A percentile compares a stretch with the other conserved stretches of the same genome.
Conservation (phyloP, 371 early-diverging fungal species). For the Syncephalastrum racemosum region DNA sequence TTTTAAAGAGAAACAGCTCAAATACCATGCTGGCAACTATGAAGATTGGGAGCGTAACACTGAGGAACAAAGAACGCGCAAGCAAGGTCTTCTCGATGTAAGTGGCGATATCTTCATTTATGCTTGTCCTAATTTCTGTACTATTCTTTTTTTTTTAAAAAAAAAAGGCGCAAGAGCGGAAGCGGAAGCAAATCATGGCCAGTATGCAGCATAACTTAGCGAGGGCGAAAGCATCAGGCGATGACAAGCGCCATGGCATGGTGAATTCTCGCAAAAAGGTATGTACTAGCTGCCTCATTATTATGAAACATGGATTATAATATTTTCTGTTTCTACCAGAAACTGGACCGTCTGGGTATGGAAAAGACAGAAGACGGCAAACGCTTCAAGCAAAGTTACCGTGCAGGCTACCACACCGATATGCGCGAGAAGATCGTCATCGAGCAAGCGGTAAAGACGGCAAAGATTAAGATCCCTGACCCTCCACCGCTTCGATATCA, state of each 20-base stretch:
- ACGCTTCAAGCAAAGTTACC: constrained; percentile 66
- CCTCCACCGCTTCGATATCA: constrained; percentile 60
- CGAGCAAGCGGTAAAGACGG: constrained; percentile 54
- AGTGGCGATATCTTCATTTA: constrained; percentile 2
- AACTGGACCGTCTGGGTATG: constrained; percentile 63
- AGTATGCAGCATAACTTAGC: constrained; percentile 66
- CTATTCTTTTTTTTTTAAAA: not conserved
- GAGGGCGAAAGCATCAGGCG: constrained; percentile 69
- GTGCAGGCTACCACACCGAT: constrained; percentile 53
- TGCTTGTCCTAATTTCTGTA: too few species aligned
- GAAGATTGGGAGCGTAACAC: constrained; percentile 65
- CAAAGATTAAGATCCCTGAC: constrained; percentile 54
- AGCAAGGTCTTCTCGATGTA: constrained; percentile 49
- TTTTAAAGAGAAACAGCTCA: constrained; percentile 59
- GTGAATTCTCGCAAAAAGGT: constrained; percentile 76
- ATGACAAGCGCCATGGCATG: constrained; percentile 75
- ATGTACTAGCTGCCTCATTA: not conserved
- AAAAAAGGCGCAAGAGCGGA: constrained; percentile 55
- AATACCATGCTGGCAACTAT: constrained; percentile 76
- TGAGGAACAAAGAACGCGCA: constrained; percentile 62
- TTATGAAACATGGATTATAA: too few species aligned
- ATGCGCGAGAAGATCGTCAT: constrained; percentile 56
- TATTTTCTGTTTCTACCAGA: constrained; percentile 31
- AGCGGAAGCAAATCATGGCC: constrained; percentile 57
- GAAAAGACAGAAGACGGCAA: constrained; percentile 66